phyloP scores from a whole-genome alignment of 1,139 yeast genomes.

The Nakaseomyces delphensis region DNA sequence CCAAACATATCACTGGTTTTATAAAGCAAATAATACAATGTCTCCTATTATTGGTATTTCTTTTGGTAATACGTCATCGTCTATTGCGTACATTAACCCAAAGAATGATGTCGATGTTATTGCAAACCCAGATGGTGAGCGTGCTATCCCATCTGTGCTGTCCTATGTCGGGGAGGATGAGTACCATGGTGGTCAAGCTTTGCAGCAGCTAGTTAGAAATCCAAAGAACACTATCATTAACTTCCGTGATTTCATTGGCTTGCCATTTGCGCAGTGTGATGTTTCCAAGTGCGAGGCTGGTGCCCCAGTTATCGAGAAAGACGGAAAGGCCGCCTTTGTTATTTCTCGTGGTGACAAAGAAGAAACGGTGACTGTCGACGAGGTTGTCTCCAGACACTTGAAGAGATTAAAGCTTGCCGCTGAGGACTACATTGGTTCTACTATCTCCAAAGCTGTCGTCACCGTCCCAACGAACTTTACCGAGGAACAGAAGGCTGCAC shows the following conservation, averaged over 20 bases:
- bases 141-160: conserved; percentile 87
- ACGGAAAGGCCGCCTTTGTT: conserved; percentile 65
- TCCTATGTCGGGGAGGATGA: conserved; percentile 92
- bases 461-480: conserved; percentile 88
- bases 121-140: conserved; percentile 99
- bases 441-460: conserved; percentile 74
- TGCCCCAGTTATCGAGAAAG: conserved; percentile 61
- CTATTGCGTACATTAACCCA: conserved; percentile 77
- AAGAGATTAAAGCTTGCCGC: conserved; percentile 80
- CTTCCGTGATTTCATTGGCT: conserved; percentile 90
- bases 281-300: conserved; percentile 26
- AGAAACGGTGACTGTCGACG: conserved; percentile 53
- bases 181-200: conserved; percentile 95
- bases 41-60: conserved; percentile 82
- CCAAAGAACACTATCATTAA: conserved; percentile 78
- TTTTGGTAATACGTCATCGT: conserved; percentile 92
- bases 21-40: too few relatives aligned
- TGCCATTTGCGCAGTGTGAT: conserved; percentile 61
- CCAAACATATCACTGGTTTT: neutral
- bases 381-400: conserved; percentile 77
- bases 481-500: conserved; percentile 59
- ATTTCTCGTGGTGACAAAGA: conserved; percentile 39
- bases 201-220: conserved; percentile 86
- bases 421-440: conserved; percentile 79
- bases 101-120: conserved; percentile 88